phyloP scores from a whole-genome alignment of 441 rosid genomes.

The Aleurites moluccanus region DNA sequence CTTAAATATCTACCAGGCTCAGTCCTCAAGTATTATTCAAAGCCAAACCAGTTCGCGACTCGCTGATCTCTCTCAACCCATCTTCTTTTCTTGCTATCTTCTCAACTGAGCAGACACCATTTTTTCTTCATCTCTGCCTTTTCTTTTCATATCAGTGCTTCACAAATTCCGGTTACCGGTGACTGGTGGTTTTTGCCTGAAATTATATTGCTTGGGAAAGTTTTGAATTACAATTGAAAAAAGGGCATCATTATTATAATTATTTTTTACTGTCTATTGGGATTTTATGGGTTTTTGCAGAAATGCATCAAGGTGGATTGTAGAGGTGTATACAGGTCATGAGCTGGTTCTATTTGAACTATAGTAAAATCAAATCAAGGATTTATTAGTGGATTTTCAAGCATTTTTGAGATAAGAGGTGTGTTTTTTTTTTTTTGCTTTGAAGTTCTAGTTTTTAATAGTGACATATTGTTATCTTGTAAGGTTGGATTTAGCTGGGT shows the following conservation, averaged over 20 bases:
- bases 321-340: background rate
- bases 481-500: background rate
- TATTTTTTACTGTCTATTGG: background rate
- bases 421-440: background rate
- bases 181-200: background rate
- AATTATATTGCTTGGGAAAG: background rate
- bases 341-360: background rate
- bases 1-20: background rate
- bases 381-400: background rate
- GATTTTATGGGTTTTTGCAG: background rate
- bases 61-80: background rate
- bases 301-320: background rate
- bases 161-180: background rate
- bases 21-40: too few relatives aligned
- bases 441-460: background rate
- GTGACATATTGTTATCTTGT: background rate
- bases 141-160: background rate
- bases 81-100: background rate
- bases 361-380: background rate
- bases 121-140: too few relatives aligned
- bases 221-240: background rate
- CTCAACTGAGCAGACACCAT: background rate
- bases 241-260: background rate
- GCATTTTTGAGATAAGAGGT: background rate
- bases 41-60: background rate